These are phyloP conservation scores for Pythium pyrilobum DNA, from an alignment of 352 stramenopile genomes.

Conservation along the genomic window DNA sequence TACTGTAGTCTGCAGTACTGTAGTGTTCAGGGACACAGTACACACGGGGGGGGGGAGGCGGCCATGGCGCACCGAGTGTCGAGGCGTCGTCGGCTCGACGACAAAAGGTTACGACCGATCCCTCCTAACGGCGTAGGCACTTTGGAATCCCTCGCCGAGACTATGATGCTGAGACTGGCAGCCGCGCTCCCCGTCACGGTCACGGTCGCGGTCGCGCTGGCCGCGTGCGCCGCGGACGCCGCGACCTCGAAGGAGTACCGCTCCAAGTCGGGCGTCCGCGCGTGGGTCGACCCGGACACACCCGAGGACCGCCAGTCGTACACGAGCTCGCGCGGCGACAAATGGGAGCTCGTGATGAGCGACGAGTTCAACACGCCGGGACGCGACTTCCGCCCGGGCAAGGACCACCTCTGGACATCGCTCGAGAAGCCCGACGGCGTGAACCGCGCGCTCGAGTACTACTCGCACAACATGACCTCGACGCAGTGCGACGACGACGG, in stretches of 20 bases:
- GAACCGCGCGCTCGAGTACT: conserved; percentile 81
- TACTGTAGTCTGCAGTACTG: too few relatives aligned
- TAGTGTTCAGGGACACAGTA: too few relatives aligned
- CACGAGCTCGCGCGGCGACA: conserved; percentile 28
- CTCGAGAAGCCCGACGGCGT: conserved; percentile 2
- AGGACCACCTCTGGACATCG: background rate
- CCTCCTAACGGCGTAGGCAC: too few relatives aligned
- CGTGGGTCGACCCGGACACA: conserved; percentile 43
- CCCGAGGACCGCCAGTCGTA: conserved; percentile 25
- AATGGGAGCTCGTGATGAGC: conserved; percentile 64
- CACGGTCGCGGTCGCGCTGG: background rate
- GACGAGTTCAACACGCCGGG: conserved; percentile 62
- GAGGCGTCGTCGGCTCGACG: too few relatives aligned
- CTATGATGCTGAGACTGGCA: too few relatives aligned
- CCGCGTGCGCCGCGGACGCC: background rate
- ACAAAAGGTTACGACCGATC: too few relatives aligned
- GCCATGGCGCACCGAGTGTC: too few relatives aligned
- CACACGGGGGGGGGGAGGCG: too few relatives aligned
- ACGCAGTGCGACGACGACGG: conserved; percentile 38
- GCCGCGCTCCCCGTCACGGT: background rate
- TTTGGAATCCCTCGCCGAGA: too few relatives aligned
- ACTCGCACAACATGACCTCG: conserved; percentile 75
- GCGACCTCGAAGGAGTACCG: conserved; percentile 8
- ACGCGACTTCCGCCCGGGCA: conserved; percentile 64
- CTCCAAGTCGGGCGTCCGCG: conserved; percentile 36